Evolutionary conservation across 306 rosid species (phyloP).

Genomic region (Ormosia emarginata): DNA sequence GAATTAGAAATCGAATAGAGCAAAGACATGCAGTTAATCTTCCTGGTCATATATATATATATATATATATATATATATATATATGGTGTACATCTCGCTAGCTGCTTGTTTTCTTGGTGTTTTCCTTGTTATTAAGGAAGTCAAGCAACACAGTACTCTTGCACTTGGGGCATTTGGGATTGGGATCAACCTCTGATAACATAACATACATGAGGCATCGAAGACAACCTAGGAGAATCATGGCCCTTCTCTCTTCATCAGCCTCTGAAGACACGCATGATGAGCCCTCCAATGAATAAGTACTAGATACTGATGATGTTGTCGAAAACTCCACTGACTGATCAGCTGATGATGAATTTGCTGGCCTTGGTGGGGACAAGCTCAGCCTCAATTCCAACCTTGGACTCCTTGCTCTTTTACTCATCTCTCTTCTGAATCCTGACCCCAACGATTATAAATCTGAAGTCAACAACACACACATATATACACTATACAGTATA

Average conservation of each 20-base stretch:
- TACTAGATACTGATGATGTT: not conserved
- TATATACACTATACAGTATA: not conserved
- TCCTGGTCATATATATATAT: not conserved
- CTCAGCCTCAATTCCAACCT: conserved; percentile 17
- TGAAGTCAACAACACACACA: no score
- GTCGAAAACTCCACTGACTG: conserved; percentile 1
- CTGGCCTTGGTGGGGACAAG: not conserved
- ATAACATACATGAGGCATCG: conserved; percentile 65
- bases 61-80: not conserved
- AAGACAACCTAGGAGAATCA: conserved; percentile 58
- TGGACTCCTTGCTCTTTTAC: not conserved
- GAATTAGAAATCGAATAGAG: not conserved
- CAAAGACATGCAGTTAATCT: not conserved
- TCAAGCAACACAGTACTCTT: conserved; percentile 49
- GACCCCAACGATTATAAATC: not conserved
- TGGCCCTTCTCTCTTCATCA: conserved; percentile 34
- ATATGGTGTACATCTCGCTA: not conserved
- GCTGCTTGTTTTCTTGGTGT: not conserved
- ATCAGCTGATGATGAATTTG: not conserved
- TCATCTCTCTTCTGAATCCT: conserved; percentile 1
- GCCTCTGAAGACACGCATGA: conserved; percentile 43
- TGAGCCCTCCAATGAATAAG: conserved; percentile 30
- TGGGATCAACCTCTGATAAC: conserved; percentile 40
- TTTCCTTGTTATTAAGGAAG: conserved; percentile 31
- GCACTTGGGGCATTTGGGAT: conserved; percentile 59